These are phyloP conservation scores for Apiospora marii DNA, from an alignment of 2,329 filamentous ascomycete species.

Conservation along the genomic window DNA sequence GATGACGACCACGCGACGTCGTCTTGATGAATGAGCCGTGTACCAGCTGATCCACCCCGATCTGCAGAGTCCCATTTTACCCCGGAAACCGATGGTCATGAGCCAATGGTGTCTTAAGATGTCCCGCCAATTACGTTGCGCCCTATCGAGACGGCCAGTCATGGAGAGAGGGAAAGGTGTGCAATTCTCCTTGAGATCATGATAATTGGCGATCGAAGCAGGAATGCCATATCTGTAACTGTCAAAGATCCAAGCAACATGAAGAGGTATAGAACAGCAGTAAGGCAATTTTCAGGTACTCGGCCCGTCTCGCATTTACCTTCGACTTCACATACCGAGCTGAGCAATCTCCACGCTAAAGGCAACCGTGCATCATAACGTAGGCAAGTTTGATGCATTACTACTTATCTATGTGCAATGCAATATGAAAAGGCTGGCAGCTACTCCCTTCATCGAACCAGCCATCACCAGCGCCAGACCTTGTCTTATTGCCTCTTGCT, in stretches of 20 bases:
- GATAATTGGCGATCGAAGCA: not conserved
- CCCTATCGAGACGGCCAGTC: too few relatives aligned
- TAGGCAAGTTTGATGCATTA: not conserved
- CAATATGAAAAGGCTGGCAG: not conserved
- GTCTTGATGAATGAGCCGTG: not conserved
- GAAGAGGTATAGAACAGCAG: not conserved
- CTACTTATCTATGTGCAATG: not conserved
- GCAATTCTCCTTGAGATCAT: not conserved
- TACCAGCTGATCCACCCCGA: conserved; percentile 7
- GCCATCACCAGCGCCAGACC: not conserved
- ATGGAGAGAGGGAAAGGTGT: not conserved
- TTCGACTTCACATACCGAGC: not conserved
- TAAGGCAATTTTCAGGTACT: not conserved
- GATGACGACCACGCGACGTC: conserved; percentile 19
- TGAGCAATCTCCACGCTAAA: not conserved
- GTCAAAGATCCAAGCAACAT: not conserved
- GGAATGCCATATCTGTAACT: not conserved
- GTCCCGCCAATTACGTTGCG: not conserved
- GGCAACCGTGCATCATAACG: not conserved
- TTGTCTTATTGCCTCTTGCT: too few relatives aligned
- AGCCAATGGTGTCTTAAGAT: not conserved
- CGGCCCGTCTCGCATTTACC: not conserved
- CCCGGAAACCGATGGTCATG: conserved; percentile 8
- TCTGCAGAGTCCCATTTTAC: not conserved
- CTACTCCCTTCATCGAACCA: too few relatives aligned